Evolutionary conservation across 2,329 filamentous ascomycete species (phyloP), one percentile per base, ranked within the genome.

Genomic region (Coccinonectria pachysandricola): DNA sequence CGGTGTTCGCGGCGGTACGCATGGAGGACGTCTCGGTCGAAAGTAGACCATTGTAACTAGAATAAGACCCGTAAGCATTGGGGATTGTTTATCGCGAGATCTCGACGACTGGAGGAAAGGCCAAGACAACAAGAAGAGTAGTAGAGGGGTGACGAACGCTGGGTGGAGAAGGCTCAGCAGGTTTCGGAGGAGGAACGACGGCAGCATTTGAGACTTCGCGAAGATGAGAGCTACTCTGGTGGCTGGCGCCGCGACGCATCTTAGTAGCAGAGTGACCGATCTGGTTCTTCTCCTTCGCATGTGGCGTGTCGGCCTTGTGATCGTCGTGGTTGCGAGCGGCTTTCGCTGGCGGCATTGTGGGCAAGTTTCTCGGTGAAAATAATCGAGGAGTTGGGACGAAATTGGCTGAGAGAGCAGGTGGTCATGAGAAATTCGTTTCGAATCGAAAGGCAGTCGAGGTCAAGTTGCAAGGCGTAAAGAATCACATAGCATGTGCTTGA

Each of bases 1-100:
- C 71, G 70, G 60, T 87, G 76, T 39, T 79, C 69, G 49, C 79
- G 72, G 37, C 81, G 74, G 62, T 91, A 91, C 39, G 69, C 65
- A 48, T 87, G 79, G 25, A 91, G 71, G 24, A 80, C 61, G 24
- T 71, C 59, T 34, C 74, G 62, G 15, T 82, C 73, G 44, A 83
- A 78, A 3, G 70, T 68, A 11, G 68, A 58, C 81, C 81, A 87
- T 49, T 77, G 62, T 15, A 75, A 54, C 71, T 75, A 36, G 15
- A 39, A 30, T 15, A 29, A 10, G 26, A 12, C 14, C 6, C 27
- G 45, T 37, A 36, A 41, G 25, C 24, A 26, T 18, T 27, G 14
- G 12, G 12, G 16, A 24, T n/a, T n/a, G n/a, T n/a, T n/a, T n/a
- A n/a, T n/a, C 20, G 10, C 14, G 24, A 19, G 8, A 21, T 20